phyloP scores from a whole-genome alignment of 2,329 filamentous ascomycete species.

The Aureobasidium subglaciale region DNA sequence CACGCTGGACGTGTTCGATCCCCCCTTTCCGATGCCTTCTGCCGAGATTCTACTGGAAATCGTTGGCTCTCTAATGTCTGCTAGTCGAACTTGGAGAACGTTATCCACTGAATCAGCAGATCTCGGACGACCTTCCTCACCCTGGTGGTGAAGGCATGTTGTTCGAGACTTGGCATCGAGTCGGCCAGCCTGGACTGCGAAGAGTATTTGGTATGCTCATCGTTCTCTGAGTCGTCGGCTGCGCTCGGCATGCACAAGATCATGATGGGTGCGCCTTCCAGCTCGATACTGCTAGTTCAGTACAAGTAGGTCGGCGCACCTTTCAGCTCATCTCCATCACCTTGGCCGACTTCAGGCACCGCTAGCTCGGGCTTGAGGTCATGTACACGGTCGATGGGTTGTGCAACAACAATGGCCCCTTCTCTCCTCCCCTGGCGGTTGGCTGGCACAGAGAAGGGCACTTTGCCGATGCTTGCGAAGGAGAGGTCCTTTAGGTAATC shows the following conservation, averaged over 20 bases:
- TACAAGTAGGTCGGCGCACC: neutral
- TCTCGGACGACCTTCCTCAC: neutral
- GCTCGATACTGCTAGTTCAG: slow-evolving; percentile 1
- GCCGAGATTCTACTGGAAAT: neutral
- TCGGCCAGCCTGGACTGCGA: neutral
- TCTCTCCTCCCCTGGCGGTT: slow-evolving; percentile 4
- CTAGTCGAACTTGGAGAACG: neutral
- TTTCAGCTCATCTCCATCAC: neutral
- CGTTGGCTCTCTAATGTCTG: neutral
- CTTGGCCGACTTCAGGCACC: neutral
- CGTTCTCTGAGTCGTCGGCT: neutral
- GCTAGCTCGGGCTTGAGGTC: neutral
- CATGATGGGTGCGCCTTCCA: neutral
- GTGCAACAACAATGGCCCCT: neutral
- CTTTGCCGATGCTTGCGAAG: neutral
- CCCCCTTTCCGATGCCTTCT: neutral
- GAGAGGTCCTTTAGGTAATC: neutral
- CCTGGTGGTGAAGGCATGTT: neutral
- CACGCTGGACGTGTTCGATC: neutral
- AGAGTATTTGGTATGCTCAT: neutral
- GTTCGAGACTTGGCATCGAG: neutral
- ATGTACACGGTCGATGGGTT: neutral
- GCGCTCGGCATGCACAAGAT: neutral
- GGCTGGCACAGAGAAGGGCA: neutral
- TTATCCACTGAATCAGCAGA: neutral